Base-by-base conservation (phyloP, 345 rosid species). In the Euclidium syriacum region DNA sequence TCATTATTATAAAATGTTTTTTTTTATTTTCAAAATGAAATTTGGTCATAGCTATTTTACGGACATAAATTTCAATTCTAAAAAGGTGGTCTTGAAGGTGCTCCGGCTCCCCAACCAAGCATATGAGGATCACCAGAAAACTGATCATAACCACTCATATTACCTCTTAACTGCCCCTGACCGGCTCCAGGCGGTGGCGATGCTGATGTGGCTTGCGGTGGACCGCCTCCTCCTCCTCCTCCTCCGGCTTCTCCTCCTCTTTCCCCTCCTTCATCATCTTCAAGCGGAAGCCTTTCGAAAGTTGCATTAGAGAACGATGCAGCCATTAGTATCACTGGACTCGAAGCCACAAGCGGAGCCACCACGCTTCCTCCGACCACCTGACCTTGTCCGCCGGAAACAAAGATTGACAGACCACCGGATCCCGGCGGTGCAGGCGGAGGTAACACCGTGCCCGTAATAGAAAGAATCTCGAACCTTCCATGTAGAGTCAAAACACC, bases 341-440 rank as follows among this genome's bases (percentile, higher is more conserved):
- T 84, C 0, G 89, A 80, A 10, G 95, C 91, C 40, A 85, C 33
- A 32, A 87, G 73, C 1, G 84, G 85, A 2, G 79, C 85, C 27
- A 79, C 83, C 46, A 85, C 87, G 17, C 57, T 72, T 65, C 95
- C 95, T 22, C 95, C 95, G 3, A 87, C 78, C 50, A 87, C 79
- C 75, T 87, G 95, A 12, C 91, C 95, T 67, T 85, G 84, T 25
- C 78, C 85, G 1, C 87, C 89, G 0, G 87, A 46, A 62, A 87
- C 51, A 64, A 85, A 85, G 55, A 87, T 74, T 5, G 89, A 78
- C 46, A 87, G 33, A 10, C 91, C 91, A 3, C 91, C 81, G 3
- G 91, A 80, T 12, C 84, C 79, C 0, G 91, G 91, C 2, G 95
- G 95, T 0, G 95, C 95, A 0, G 95, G 95, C 0, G 95, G 91